Percentiles rank a stretch among this genome's conserved stretches.
Evolutionary conservation across 1,284 basidiomycete species (phyloP).

Genomic region (Prillingera fragicola): DNA sequence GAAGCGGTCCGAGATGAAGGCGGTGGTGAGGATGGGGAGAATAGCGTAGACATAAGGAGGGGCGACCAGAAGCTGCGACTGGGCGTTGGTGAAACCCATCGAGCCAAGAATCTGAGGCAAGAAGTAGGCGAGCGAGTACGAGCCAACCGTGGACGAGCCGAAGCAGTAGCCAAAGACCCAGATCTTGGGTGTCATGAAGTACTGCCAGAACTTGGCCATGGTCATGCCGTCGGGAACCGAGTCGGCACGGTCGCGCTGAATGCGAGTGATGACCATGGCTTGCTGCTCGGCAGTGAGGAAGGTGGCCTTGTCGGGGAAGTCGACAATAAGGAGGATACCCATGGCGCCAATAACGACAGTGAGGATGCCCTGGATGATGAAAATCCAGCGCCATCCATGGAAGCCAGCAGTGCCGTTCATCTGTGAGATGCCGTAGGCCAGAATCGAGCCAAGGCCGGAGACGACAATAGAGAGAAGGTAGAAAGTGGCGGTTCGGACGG

Average conservation of each 20-base stretch:
- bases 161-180: constrained; percentile 50
- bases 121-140: constrained; percentile 39
- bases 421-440: constrained; percentile 8
- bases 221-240: constrained; percentile 46
- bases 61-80: constrained; percentile 42
- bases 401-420: constrained; percentile 4
- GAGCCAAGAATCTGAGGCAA: constrained; percentile 46
- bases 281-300: constrained; percentile 48
- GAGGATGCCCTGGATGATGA: constrained; percentile 22
- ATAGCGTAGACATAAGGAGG: constrained; percentile 47
- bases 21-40: constrained; percentile 41
- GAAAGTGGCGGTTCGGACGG: constrained; percentile 14
- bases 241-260: constrained; percentile 50
- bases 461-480: constrained; percentile 15
- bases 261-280: constrained; percentile 44
- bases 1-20: constrained; percentile 44
- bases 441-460: constrained; percentile 9
- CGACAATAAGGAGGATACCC: constrained; percentile 35
- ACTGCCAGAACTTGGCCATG: constrained; percentile 34
- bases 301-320: constrained; percentile 51
- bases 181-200: constrained; percentile 46
- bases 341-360: constrained; percentile 38
- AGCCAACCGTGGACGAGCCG: constrained; percentile 22
- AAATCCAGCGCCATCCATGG: constrained; percentile 14
- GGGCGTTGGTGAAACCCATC: constrained; percentile 39